Evolutionary conservation across 495 filamentous ascomycete genomes (phyloP).

Genomic region (Aspergillus egyptiacus): DNA sequence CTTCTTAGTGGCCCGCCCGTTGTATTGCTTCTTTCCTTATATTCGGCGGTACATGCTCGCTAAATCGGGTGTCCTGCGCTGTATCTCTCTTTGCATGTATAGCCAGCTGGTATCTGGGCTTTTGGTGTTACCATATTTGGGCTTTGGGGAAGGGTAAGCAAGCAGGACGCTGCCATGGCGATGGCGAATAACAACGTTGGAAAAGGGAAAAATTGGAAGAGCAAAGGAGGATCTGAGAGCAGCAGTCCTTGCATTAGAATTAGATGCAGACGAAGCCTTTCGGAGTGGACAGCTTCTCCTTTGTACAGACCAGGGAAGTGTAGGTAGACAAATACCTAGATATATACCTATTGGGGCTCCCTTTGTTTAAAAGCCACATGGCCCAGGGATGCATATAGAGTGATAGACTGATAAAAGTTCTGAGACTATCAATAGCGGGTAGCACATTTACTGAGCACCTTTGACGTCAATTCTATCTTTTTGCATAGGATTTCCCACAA

Average conservation of each 20-base stretch:
- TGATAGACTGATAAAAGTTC: neutral
- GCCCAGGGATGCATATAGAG: slow-evolving; percentile 2
- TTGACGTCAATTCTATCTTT: slow-evolving; percentile 2
- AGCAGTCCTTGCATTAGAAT: slow-evolving; percentile 19
- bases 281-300: slow-evolving; percentile 7
- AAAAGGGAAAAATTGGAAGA: neutral
- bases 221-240: neutral
- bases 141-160: slow-evolving; percentile 9
- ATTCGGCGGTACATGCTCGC: slow-evolving; percentile 14
- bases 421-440: neutral
- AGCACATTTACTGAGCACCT: neutral
- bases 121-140: slow-evolving; percentile 15
- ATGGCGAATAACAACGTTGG: neutral
- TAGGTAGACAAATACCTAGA: neutral
- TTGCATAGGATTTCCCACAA: neutral
- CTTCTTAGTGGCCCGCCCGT: neutral
- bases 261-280: slow-evolving; percentile 6
- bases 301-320: neutral
- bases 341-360: slow-evolving; percentile 1
- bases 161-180: neutral
- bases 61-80: slow-evolving; percentile 17
- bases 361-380: slow-evolving; percentile 10
- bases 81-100: slow-evolving; percentile 20
- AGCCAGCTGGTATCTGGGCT: slow-evolving; percentile 21
- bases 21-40: slow-evolving; percentile 3